A percentile compares a stretch with the other conserved stretches of the same genome.
These are phyloP conservation scores for Suillus subaureus DNA, from an alignment of 768 basidiomycete species.

Conservation along the genomic window DNA sequence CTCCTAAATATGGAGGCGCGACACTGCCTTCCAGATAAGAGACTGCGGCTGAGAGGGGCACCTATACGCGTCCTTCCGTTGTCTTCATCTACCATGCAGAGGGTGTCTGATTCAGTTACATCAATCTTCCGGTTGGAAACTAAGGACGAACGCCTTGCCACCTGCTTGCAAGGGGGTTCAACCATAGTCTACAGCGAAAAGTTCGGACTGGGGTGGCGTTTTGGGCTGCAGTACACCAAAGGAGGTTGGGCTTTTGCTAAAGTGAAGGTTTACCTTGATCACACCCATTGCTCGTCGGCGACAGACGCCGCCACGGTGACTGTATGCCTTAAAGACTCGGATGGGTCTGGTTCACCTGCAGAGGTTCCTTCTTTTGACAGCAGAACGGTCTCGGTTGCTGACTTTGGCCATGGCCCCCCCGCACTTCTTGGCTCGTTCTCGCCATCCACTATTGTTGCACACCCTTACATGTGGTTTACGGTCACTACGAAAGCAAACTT, in stretches of 20 bases:
- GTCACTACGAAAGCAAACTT: slow-evolving; percentile 21
- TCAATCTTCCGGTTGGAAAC: slow-evolving; percentile 27
- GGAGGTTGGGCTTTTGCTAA: not conserved
- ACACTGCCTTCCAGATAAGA: not conserved
- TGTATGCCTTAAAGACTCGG: slow-evolving; percentile 15
- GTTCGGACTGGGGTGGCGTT: slow-evolving; percentile 32
- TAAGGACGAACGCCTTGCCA: slow-evolving; percentile 22
- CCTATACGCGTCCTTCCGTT: not conserved
- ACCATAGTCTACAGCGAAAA: slow-evolving; percentile 25
- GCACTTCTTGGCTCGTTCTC: slow-evolving; percentile 28
- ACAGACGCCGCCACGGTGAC: slow-evolving; percentile 20
- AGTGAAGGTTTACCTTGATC: not conserved
- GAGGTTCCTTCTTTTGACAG: slow-evolving; percentile 11
- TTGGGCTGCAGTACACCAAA: slow-evolving; percentile 20
- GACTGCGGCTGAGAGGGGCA: not conserved
- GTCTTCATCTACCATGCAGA: slow-evolving; percentile 19
- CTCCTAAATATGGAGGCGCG: not conserved
- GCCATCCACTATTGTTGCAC: slow-evolving; percentile 9
- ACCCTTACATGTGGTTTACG: slow-evolving; percentile 13
- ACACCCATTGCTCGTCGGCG: slow-evolving; percentile 23
- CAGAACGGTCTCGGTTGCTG: slow-evolving; percentile 18
- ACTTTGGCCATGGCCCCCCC: slow-evolving; percentile 30
- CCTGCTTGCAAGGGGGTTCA: slow-evolving; percentile 13
- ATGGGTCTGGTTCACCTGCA: not conserved
- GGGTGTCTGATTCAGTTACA: slow-evolving; percentile 25